A percentile compares a stretch with the other conserved stretches of the same genome.
These are phyloP conservation scores for Phytopythium boreale DNA, from an alignment of 352 stramenopile species.

Conservation along the genomic window DNA sequence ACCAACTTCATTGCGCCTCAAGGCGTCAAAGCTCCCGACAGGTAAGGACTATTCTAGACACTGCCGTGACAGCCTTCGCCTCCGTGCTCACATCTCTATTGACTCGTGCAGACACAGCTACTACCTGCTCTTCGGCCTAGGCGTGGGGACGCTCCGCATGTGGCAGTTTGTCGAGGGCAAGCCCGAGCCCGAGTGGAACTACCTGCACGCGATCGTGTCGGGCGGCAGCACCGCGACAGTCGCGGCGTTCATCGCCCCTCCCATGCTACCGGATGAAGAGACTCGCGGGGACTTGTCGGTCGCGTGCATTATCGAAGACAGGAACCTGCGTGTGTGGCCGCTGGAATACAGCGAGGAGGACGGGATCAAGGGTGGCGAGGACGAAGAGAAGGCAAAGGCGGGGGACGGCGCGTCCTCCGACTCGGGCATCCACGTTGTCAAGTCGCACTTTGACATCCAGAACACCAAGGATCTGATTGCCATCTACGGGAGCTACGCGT, in stretches of 20 bases:
- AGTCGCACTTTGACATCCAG: conserved; percentile 50
- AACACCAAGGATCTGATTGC: conserved; percentile 57
- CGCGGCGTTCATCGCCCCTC: conserved; percentile 50
- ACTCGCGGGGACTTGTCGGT: conserved; percentile 29
- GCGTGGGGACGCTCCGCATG: conserved; percentile 63
- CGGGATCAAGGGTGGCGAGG: conserved; percentile 14
- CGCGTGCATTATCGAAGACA: conserved; percentile 48
- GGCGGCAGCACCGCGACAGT: conserved; percentile 57
- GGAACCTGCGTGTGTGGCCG: conserved; percentile 68
- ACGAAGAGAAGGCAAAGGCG: conserved; percentile 22
- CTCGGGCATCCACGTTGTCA: conserved; percentile 31
- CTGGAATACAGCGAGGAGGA: conserved; percentile 30
- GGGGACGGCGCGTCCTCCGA: conserved; percentile 10
- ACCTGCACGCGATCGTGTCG: conserved; percentile 49
- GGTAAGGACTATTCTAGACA: conserved; percentile 4
- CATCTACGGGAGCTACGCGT: conserved; percentile 60
- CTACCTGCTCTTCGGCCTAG: conserved; percentile 71
- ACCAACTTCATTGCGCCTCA: conserved; percentile 32
- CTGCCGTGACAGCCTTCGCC: not conserved
- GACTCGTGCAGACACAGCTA: conserved; percentile 25
- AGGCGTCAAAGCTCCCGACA: conserved; percentile 4
- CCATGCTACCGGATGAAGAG: not conserved
- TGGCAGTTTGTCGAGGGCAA: conserved; percentile 67
- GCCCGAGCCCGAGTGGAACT: conserved; percentile 34
- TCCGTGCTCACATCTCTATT: not conserved